phyloP scores from a whole-genome alignment of 2,329 filamentous ascomycete species.

The Dactylellina leptospora region DNA sequence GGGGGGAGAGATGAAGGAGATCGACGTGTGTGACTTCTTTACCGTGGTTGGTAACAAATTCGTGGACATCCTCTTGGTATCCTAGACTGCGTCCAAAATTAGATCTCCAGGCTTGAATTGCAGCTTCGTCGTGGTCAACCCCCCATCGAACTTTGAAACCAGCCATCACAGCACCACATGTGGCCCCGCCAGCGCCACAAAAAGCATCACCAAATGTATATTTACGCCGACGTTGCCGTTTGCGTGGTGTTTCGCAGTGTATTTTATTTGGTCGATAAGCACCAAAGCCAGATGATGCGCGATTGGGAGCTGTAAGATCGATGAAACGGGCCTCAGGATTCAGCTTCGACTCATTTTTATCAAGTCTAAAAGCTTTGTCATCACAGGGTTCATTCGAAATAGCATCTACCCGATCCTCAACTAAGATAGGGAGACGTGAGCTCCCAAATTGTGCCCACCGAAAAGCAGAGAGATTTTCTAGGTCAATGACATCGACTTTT shows the following conservation, averaged over 20 bases:
- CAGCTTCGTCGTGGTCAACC: constrained; percentile 70
- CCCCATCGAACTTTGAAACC: constrained; percentile 71
- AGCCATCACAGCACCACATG: constrained; percentile 69
- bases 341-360: no score
- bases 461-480: background rate
- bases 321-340: no score
- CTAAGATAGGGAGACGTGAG: background rate
- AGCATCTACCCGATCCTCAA: no score
- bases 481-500: background rate
- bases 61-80: constrained; percentile 63
- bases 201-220: constrained; percentile 78
- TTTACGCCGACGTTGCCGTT: constrained; percentile 55
- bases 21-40: constrained; percentile 63
- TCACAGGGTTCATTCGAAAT: no score
- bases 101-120: constrained; percentile 67
- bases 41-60: constrained; percentile 63
- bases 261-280: background rate
- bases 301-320: background rate
- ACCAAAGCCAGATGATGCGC: background rate
- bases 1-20: constrained; percentile 77
- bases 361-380: no score
- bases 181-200: constrained; percentile 76
- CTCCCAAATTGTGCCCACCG: background rate
- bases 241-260: background rate
- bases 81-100: constrained; percentile 69